Base-by-base conservation (phyloP, 1,139 yeast species). In the Geotrichum cucujoidarum region DNA sequence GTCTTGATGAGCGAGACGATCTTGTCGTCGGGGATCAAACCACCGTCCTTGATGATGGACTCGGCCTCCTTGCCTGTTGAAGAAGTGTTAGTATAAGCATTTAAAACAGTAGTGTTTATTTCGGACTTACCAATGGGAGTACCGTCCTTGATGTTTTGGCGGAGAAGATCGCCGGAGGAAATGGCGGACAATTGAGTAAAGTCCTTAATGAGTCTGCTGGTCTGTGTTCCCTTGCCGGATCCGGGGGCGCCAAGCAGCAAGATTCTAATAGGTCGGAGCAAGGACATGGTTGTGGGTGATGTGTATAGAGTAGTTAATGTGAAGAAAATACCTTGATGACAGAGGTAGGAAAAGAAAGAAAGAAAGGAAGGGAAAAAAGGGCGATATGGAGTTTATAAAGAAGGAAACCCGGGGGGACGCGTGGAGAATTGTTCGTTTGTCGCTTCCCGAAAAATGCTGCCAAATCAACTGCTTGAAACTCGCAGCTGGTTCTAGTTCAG, bases 221-320 rank as follows among this genome's bases (percentile, higher is more conserved):
- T 83, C 57, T 84, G 87, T 0, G 97, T 90, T 1, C 97, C 97
- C 62, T 90, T 90, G 1, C 97, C 97, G 1, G 95, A 76, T 0
- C 97, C 97, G 0, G 97, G 97, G 0, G 97, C 95, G 4, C 97
- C 97, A 45, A 89, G 68, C 8, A 89, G 71, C 31, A 89, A 71
- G 38, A 88, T 67, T 55, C 96, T 69, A 34, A 86, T 62, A 1
- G 95, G 85, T 45, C 63, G 41, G 18, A 49, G 43, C n/a, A 48
- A n/a, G 24, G 50, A 38, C 50, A 47, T 42, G 16, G 3, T 32
- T 20, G 4, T 14, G n/a, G 4, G 14, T 36, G 13, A 31, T n/a
- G 35, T 6, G 14, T 13, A 13, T 13, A 17, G 21, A 22, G n/a
- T n/a, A n/a, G n/a, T n/a, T n/a, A n/a, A n/a, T n/a, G n/a, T n/a